Conservation (phyloP, 495 filamentous ascomycete species). For the Corynascus novoguineensis region DNA sequence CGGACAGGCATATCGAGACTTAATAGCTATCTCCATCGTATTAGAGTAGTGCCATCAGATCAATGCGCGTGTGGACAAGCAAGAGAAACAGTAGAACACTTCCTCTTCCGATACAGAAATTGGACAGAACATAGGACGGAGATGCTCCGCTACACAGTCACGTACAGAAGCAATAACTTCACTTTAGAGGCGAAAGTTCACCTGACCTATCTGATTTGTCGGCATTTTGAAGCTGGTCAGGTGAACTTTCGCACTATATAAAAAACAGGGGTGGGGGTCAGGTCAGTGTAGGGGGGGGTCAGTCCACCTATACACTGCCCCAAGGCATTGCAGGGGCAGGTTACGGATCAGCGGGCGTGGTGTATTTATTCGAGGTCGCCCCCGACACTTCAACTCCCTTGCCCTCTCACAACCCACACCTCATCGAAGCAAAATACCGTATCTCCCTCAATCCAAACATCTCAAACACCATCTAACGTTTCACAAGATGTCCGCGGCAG, state of each 20-base stretch:
- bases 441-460: not conserved
- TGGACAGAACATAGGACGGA: slow-evolving; percentile 23
- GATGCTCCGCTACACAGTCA: slow-evolving; percentile 31
- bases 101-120: slow-evolving; percentile 32
- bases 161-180: slow-evolving; percentile 15
- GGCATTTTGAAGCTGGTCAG: too few relatives aligned
- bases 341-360: too few relatives aligned
- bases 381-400: not conserved
- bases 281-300: too few relatives aligned
- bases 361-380: not conserved
- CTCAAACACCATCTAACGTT: not conserved
- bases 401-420: not conserved
- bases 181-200: slow-evolving; percentile 3
- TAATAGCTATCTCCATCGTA: slow-evolving; percentile 28
- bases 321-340: not conserved
- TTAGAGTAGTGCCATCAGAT: not conserved
- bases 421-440: not conserved
- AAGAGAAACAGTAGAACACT: slow-evolving; percentile 24
- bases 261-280: too few relatives aligned
- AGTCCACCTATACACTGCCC: too few relatives aligned
- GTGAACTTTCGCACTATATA: too few relatives aligned
- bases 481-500: not conserved
- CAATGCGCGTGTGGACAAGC: not conserved
- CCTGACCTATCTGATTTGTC: too few relatives aligned
- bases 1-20: slow-evolving; percentile 34